A percentile compares a stretch with the other conserved stretches of the same genome.
Conservation (phyloP, 306 rosid genomes). For the Spatholobus suberectus region DNA sequence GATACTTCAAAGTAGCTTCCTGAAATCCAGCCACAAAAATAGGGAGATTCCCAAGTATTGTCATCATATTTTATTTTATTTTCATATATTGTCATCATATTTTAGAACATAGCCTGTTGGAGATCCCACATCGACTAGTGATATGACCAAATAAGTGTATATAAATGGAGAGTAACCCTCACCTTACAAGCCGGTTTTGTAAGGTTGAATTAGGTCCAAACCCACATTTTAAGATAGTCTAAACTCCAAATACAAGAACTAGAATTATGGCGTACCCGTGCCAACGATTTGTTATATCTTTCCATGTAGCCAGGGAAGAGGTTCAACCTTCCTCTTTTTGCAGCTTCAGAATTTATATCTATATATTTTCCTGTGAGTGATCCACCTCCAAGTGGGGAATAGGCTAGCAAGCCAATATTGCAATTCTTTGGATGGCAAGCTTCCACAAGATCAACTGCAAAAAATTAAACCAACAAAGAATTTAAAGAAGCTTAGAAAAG, state of each 20-base stretch:
- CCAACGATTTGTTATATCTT: constrained; percentile 73
- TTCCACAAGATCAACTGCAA: constrained; percentile 87
- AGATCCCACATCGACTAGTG: too few species aligned
- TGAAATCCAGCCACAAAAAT: constrained; percentile 44
- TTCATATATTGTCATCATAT: neutral
- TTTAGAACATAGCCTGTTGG: constrained; percentile 6
- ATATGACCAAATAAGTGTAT: too few species aligned
- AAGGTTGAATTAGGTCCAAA: too few species aligned
- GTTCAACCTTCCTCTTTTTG: constrained; percentile 71
- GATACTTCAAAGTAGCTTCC: constrained; percentile 75
- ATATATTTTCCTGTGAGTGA: constrained; percentile 81
- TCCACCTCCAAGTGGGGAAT: constrained; percentile 88
- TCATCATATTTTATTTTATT: neutral
- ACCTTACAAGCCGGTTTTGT: too few species aligned
- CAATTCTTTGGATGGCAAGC: constrained; percentile 86
- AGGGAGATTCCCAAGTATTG: constrained; percentile 1
- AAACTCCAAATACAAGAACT: constrained; percentile 15
- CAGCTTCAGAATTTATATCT: constrained; percentile 67
- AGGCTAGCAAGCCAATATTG: constrained; percentile 82
- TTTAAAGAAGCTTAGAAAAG: neutral
- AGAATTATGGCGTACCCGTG: constrained; percentile 62
- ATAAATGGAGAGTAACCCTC: too few species aligned
- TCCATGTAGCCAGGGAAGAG: constrained; percentile 92
- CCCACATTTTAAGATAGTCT: too few species aligned
- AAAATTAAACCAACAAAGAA: constrained; percentile 32